Evolutionary conservation across 768 basidiomycete species (phyloP).

Genomic region (Pisolithus albus): DNA sequence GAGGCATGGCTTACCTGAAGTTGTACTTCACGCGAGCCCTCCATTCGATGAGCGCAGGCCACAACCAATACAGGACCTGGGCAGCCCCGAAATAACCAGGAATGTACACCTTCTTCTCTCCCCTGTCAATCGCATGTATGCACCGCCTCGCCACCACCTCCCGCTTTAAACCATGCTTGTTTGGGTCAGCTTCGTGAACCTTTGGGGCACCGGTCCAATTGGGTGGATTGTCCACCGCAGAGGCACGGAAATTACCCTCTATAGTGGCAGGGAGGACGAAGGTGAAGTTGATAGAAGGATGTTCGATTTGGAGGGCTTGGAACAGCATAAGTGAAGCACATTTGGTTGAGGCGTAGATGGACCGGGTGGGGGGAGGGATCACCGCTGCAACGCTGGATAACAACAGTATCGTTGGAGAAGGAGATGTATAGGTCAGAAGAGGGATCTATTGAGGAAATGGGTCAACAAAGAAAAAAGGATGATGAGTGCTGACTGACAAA

Average conservation of each 20-base stretch:
- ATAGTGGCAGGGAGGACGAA: slow-evolving; percentile 63
- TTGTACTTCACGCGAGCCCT: slow-evolving; percentile 60
- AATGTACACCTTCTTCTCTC: slow-evolving; percentile 53
- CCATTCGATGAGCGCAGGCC: slow-evolving; percentile 52
- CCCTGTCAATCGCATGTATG: slow-evolving; percentile 51
- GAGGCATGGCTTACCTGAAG: slow-evolving; percentile 27
- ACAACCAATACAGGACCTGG: slow-evolving; percentile 59
- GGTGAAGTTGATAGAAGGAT: slow-evolving; percentile 60
- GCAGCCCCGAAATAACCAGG: slow-evolving; percentile 41
- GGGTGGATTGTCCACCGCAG: slow-evolving; percentile 57
- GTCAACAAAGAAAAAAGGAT: neutral
- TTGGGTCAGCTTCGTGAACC: slow-evolving; percentile 43
- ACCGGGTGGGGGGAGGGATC: slow-evolving; percentile 79
- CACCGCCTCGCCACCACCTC: slow-evolving; percentile 55
- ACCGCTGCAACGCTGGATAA: slow-evolving; percentile 73
- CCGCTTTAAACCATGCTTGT: slow-evolving; percentile 50
- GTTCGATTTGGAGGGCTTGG: slow-evolving; percentile 74
- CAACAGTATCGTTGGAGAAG: slow-evolving; percentile 67
- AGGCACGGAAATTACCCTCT: slow-evolving; percentile 71
- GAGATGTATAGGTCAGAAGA: slow-evolving; percentile 55
- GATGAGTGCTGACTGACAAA: slow-evolving; percentile 45
- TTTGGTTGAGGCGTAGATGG: slow-evolving; percentile 82
- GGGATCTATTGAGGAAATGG: slow-evolving; percentile 52
- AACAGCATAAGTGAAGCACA: slow-evolving; percentile 71
- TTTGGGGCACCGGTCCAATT: slow-evolving; percentile 25